phyloP scores from a whole-genome alignment of 2,329 filamentous ascomycete genomes.

The Septoria linicola region DNA sequence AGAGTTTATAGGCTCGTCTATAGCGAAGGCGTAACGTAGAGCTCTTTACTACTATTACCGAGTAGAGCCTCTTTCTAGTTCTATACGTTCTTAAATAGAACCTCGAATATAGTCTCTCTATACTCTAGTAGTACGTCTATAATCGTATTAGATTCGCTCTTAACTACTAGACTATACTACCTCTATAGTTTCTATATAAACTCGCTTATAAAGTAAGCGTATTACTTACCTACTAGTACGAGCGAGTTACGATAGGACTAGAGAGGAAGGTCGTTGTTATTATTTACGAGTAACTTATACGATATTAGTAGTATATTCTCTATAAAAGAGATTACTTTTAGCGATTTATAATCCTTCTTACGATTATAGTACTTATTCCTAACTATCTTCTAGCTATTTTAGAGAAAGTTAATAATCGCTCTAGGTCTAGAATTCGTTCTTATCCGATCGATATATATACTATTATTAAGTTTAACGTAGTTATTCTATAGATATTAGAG shows the following conservation, averaged over 20 bases:
- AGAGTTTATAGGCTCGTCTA: constrained; percentile 2
- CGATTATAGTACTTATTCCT: constrained; percentile 53
- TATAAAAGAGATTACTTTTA: constrained; percentile 78
- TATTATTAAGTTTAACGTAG: constrained; percentile 74
- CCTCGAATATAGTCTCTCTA: constrained; percentile 49
- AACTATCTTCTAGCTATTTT: constrained; percentile 35
- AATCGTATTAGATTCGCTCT: constrained; percentile 48
- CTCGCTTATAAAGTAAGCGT: constrained; percentile 71
- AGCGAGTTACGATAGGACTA: constrained; percentile 85
- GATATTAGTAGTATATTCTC: constrained; percentile 71
- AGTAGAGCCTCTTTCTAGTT: constrained; percentile 34
- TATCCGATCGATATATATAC: constrained; percentile 76
- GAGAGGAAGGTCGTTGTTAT: constrained; percentile 68
- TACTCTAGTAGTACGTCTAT: constrained; percentile 60
- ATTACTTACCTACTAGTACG: constrained; percentile 73
- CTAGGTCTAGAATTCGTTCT: constrained; percentile 88
- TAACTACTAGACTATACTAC: constrained; percentile 56
- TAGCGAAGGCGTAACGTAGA: constrained; percentile 5
- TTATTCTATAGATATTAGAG: constrained; percentile 94
- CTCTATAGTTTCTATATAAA: constrained; percentile 56
- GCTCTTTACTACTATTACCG: not conserved
- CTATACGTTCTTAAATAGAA: constrained; percentile 46
- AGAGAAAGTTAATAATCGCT: constrained; percentile 77
- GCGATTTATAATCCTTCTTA: constrained; percentile 64
- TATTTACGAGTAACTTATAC: constrained; percentile 55